Evolutionary conservation across 2,329 filamentous ascomycete genomes (phyloP), one percentile per base, ranked within the genome.

Genomic region (Trichoderma atrobrunneum): DNA sequence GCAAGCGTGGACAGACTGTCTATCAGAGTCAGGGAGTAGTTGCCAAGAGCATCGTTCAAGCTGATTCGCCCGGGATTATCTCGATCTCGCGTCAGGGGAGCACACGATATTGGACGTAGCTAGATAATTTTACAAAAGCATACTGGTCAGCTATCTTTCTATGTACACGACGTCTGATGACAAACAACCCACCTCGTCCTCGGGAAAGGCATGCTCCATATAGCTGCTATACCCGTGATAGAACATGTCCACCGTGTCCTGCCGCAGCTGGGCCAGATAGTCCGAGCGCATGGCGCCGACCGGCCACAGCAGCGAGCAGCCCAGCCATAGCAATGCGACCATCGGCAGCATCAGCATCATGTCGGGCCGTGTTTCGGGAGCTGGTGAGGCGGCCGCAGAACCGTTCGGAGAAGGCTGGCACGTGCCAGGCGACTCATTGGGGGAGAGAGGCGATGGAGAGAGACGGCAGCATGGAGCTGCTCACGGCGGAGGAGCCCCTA

Each of bases 171-270:
- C 12, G 30, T n/a, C 30, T 14, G 18, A 26, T 57, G 48, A 18
- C 39, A 51, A 28, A 54, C 21, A 60, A 73, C 77, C 48, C 73
- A 90, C 89, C 88, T 96, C 96, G 79, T 99, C 96, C 82, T 98
- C 96, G 14, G 96, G 96, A 79, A 98, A 99, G 72, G 95, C 96
- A 81, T 97, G 87, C 75, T 89, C 84, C 91, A 98, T 96, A 85
- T 99, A 99, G 81, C 95, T 97, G 83, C 95, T 91, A 84, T 91
- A 98, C 73, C 96, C 96, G 85, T 99, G 96, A 82, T 97, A 97
- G 85, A 98, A 98, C 87, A 98, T 94, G 76, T 93, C 87, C 72
- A 90, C 87, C 12, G 89, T 90, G 72, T 90, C 87, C 75, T 84
- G 85, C 68, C 89, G 86, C 77, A 91, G 80, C 76, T 86, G 83